Evolutionary conservation across 1,284 basidiomycete species (phyloP).

Genomic region (Moesziomyces aphidis): DNA sequence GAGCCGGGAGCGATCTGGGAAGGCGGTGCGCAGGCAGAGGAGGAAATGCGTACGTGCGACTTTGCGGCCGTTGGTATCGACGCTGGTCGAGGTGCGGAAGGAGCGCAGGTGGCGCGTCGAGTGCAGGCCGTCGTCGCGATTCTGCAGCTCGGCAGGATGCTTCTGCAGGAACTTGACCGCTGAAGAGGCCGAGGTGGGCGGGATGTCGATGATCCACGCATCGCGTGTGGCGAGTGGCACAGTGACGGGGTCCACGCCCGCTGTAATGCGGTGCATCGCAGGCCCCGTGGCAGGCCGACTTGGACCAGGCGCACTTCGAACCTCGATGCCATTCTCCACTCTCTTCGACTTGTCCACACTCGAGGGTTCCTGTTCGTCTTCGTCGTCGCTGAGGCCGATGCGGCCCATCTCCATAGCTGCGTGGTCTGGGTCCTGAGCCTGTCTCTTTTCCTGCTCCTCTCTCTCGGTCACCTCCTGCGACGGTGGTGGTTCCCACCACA

Average conservation of each 20-base stretch:
- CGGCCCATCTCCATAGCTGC: conserved; percentile 15
- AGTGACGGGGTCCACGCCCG: conserved; percentile 67
- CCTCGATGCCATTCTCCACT: conserved; percentile 21
- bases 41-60: conserved; percentile 27
- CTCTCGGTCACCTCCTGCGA: conserved; percentile 5
- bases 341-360: neutral
- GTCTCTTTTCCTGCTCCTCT: conserved; percentile 11
- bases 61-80: conserved; percentile 5
- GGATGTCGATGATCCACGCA: conserved; percentile 88
- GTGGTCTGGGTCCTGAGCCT: conserved; percentile 4
- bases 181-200: conserved; percentile 56
- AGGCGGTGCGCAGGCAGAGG: conserved; percentile 32
- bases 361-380: neutral
- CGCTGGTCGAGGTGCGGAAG: conserved; percentile 39
- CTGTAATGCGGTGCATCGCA: conserved; percentile 67
- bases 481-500: conserved; percentile 61
- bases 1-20: conserved; percentile 20
- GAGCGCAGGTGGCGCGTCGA: conserved; percentile 53
- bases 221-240: conserved; percentile 71
- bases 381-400: conserved; percentile 13
- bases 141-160: conserved; percentile 31
- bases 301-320: conserved; percentile 17
- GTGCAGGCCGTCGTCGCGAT: conserved; percentile 41
- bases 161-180: conserved; percentile 43
- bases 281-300: conserved; percentile 19